Conservation (phyloP, 176 grass and related monocot species). For the Oryza officinalis region DNA sequence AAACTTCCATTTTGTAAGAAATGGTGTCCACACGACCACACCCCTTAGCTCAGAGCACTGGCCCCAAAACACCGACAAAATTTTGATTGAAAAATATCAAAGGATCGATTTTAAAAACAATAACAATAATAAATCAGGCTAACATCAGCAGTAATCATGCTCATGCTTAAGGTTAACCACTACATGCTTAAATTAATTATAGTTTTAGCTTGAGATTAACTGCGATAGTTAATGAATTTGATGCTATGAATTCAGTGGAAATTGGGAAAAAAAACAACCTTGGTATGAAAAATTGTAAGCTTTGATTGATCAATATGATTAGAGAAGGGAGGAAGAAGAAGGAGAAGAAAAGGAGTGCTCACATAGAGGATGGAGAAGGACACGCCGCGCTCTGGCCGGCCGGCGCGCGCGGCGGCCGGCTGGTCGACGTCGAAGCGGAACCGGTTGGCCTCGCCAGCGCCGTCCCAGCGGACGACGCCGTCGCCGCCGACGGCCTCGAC, state of each 20-base stretch:
- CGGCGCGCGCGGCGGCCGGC: not conserved
- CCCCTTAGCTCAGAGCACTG: not conserved
- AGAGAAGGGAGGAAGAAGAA: not conserved
- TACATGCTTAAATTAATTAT: not conserved
- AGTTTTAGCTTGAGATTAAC: not conserved
- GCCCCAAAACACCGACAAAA: conserved; percentile 19
- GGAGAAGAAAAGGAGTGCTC: conserved; percentile 24
- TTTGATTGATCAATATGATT: not conserved
- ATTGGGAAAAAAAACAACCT: not conserved
- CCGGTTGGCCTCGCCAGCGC: conserved; percentile 36
- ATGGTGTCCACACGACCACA: conserved; percentile 24
- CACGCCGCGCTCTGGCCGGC: conserved; percentile 39
- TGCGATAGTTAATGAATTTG: not conserved
- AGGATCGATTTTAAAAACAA: not conserved
- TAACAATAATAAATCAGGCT: not conserved
- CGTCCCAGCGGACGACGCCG: conserved; percentile 56
- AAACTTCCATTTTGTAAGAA: conserved; percentile 15
- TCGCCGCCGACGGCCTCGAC: conserved; percentile 41
- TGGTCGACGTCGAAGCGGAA: conserved; percentile 41
- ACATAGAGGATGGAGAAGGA: conserved; percentile 80
- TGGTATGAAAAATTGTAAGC: not conserved
- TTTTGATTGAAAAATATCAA: not conserved
- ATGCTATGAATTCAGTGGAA: not conserved
- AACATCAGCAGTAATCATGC: not conserved
- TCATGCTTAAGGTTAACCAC: not conserved